phyloP scores from a whole-genome alignment of 2,329 filamentous ascomycete genomes.

The Fusarium pilosicola region DNA sequence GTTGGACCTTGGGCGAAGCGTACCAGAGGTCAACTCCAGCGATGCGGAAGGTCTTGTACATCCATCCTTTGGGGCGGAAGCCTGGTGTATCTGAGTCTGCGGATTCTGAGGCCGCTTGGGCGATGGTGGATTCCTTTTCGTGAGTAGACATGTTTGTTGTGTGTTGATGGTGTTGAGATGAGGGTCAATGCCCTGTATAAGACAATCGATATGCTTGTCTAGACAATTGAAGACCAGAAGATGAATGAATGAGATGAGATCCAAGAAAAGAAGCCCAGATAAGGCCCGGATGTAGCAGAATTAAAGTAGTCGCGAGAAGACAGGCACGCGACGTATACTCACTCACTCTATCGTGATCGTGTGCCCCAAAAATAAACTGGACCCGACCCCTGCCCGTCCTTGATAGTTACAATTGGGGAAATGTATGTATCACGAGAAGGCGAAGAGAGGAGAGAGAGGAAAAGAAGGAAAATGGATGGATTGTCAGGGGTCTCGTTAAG shows the following conservation, averaged over 20 bases:
- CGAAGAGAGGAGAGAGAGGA: not conserved
- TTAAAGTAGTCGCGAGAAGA: constrained; percentile 33
- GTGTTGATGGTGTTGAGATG: not conserved
- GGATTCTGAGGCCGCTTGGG: constrained; percentile 32
- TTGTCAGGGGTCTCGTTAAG: constrained; percentile 18
- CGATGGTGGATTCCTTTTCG: constrained; percentile 37
- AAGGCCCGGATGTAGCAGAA: constrained; percentile 7
- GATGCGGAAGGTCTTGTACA: constrained; percentile 71
- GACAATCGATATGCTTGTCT: too few relatives aligned
- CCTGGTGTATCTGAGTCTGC: constrained; percentile 12
- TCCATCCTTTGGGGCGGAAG: constrained; percentile 66
- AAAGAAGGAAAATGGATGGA: not conserved
- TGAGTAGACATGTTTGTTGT: constrained; percentile 42
- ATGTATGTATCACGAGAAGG: constrained; percentile 24
- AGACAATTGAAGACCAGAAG: not conserved
- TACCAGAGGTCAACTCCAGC: constrained; percentile 70
- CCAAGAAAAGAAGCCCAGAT: not conserved
- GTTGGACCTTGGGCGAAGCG: constrained; percentile 77
- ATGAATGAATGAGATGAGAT: not conserved
- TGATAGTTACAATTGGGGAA: not conserved
- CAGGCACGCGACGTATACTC: constrained; percentile 8
- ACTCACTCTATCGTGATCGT: constrained; percentile 4
- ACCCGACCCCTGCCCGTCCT: constrained; percentile 15
- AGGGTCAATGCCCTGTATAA: constrained; percentile 15
- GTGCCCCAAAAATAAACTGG: constrained; percentile 35